phyloP scores from a whole-genome alignment of 2,329 filamentous ascomycete species.

The Magnaporthiopsis incrustans region DNA sequence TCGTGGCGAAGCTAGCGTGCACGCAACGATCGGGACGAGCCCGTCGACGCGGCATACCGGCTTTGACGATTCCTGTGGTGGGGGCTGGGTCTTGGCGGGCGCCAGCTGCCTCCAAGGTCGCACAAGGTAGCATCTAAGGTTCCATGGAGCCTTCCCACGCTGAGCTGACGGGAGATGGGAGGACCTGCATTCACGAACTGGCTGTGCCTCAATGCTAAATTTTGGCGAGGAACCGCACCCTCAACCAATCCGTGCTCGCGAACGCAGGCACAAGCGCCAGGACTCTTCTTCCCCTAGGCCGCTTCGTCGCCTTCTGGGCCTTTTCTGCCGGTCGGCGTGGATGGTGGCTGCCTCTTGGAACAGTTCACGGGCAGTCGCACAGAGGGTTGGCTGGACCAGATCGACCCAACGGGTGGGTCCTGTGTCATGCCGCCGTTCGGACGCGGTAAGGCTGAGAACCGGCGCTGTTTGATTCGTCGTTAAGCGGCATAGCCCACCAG shows the following conservation, averaged over 20 bases:
- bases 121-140: not conserved
- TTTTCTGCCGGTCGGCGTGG: too few species aligned
- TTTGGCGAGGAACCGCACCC: not conserved
- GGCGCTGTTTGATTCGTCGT: not conserved
- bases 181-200: too few species aligned
- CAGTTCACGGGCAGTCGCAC: not conserved
- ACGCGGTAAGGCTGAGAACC: not conserved
- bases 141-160: not conserved
- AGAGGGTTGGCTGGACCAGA: not conserved
- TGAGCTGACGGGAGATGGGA: not conserved
- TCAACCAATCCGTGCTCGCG: not conserved
- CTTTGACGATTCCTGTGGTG: not conserved
- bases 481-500: constrained; percentile 9
- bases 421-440: not conserved
- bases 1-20: too few species aligned
- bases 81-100: not conserved
- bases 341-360: not conserved
- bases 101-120: not conserved
- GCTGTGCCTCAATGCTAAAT: not conserved
- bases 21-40: too few species aligned
- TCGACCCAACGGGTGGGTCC: not conserved
- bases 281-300: too few species aligned
- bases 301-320: too few species aligned
- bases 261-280: too few species aligned
- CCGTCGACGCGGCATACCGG: not conserved